Evolutionary conservation across 1,139 yeast genomes (phyloP).

Genomic region (Diutina siamensis): DNA sequence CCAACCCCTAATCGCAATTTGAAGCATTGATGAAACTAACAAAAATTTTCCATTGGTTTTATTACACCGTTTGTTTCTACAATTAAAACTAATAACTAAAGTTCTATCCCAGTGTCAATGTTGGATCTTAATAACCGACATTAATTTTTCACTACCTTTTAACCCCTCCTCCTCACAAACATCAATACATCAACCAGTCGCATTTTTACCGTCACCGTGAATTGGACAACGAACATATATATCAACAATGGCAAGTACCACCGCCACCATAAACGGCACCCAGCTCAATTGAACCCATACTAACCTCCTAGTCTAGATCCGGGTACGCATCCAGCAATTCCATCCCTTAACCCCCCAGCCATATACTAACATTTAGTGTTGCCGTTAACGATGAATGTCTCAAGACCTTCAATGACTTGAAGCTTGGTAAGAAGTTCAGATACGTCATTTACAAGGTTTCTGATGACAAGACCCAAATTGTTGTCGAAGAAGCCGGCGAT

Average conservation of each 20-base stretch:
- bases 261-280: neutral
- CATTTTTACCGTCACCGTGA: too few species aligned
- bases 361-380: constrained; percentile 44
- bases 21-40: too few species aligned
- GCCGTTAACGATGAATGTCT: constrained; percentile 93
- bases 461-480: constrained; percentile 78
- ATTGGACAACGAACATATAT: neutral
- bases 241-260: neutral
- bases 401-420: constrained; percentile 87
- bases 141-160: too few species aligned
- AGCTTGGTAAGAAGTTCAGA: constrained; percentile 86
- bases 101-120: too few species aligned
- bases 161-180: too few species aligned
- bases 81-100: too few species aligned
- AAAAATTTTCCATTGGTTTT: too few species aligned
- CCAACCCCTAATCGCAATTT: too few species aligned
- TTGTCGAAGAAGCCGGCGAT: constrained; percentile 61
- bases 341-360: neutral
- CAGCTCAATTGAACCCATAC: neutral
- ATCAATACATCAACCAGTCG: too few species aligned
- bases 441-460: constrained; percentile 72
- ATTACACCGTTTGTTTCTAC: too few species aligned
- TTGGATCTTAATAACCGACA: too few species aligned
- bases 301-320: constrained; percentile 5
- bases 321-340: neutral